Base-by-base conservation (phyloP, 805 yeast genomes). In the Tetrapisispora namnaoensis region DNA sequence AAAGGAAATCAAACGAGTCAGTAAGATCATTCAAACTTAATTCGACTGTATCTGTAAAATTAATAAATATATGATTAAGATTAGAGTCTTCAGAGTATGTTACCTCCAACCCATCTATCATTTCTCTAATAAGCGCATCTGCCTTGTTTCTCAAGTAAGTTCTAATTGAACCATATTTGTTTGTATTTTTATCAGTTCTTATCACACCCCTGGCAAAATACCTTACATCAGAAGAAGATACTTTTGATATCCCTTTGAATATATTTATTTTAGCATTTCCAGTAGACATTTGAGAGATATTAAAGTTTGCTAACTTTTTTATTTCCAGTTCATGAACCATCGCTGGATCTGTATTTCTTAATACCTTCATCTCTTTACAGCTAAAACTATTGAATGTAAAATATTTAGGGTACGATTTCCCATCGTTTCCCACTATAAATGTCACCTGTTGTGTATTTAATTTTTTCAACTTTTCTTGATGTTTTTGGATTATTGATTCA, bases 311-410 rank as follows among this genome's bases (percentile, higher is more conserved):
- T 69, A 93, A 76, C 71, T 97, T 82, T 61, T 86, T 91, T 54
- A 93, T 77, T 71, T 93, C 99, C 57, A 93, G 78, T 74, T 95
- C 99, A 84, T 82, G 93, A 46, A 99, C 98, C 61, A 91, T 76
- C 36, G 98, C 96, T 22, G 99, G 99, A 70, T 93, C 98, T 58
- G 93, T 89, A 66, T 93, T 96, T 73, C 99, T 89, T 66, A 93
- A 85, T 18, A 89, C 89, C 69, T 83, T 80, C 71, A 93, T 95
- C 71, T 93, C 99, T 37, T 59, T 61, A 66, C 84, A 93, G 37
- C 76, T 76, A 46, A 95, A 95, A 53, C 91, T 95, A 61, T 86
- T 86, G 78, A 87, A 93, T 37, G 98, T 91, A 74, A 83, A 93
- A 75, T 91, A 93, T 69, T 84, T 86, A 58, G 99, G 99, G 69